Conservation (phyloP, 306 rosid genomes). For the Herpetospermum pedunculosum region DNA sequence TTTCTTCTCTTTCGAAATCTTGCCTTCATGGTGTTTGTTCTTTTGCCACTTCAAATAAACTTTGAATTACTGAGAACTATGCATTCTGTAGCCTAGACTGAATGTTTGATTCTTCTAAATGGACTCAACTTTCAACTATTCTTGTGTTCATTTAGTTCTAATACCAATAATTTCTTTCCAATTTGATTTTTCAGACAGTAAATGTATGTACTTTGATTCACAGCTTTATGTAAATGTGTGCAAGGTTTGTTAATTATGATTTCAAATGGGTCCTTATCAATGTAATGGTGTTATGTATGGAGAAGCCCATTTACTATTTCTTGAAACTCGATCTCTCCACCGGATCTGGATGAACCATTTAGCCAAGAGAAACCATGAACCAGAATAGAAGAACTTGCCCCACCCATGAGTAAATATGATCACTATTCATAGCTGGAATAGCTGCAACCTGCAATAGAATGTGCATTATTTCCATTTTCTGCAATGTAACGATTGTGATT, state of each 20-base stretch:
- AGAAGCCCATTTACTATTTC: too few relatives aligned
- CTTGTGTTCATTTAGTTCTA: background rate
- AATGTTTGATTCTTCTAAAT: background rate
- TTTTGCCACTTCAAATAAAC: background rate
- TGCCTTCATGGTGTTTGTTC: constrained; percentile 2
- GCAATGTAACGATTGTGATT: background rate
- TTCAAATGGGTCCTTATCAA: background rate
- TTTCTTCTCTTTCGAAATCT: too few relatives aligned
- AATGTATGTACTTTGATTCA: background rate
- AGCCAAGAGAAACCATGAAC: too few relatives aligned
- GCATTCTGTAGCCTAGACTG: background rate
- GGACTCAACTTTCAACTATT: background rate
- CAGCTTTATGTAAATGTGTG: background rate
- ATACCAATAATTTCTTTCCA: background rate
- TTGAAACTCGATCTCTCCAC: too few relatives aligned
- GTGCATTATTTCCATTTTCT: background rate
- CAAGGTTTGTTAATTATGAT: background rate
- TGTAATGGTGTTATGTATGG: background rate
- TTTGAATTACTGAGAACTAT: background rate
- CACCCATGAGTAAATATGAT: too few relatives aligned
- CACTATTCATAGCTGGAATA: too few relatives aligned
- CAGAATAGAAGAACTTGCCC: too few relatives aligned
- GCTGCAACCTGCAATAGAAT: background rate
- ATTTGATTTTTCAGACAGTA: background rate
- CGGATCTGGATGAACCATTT: too few relatives aligned